A percentile compares a stretch with the other conserved stretches of the same genome.
Evolutionary conservation across 2,329 filamentous ascomycete species (phyloP).

Genomic region (Penicillium verrucosum): DNA sequence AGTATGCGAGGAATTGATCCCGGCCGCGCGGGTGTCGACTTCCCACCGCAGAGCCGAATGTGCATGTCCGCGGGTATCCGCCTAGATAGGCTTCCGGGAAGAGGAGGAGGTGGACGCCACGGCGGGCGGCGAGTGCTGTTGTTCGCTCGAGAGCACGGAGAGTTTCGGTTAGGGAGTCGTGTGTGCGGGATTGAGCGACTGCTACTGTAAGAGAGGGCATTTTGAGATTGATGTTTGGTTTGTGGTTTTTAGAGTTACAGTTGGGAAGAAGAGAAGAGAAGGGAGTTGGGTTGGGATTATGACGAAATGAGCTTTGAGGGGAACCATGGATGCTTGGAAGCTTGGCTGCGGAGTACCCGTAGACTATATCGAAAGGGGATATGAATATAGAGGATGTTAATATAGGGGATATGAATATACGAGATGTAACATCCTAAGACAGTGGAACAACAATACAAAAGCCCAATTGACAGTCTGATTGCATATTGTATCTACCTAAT

Average conservation of each 20-base stretch:
- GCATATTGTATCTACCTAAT: not conserved
- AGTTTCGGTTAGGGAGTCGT: slow-evolving; percentile 30
- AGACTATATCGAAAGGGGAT: not conserved
- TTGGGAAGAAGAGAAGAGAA: not conserved
- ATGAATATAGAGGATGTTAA: no score
- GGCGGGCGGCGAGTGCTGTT: slow-evolving; percentile 59
- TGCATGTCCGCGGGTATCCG: slow-evolving; percentile 83
- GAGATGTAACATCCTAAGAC: no score
- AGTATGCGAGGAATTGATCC: slow-evolving; percentile 76
- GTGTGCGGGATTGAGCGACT: slow-evolving; percentile 1
- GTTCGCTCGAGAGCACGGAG: slow-evolving; percentile 63
- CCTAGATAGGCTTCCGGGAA: slow-evolving; percentile 91
- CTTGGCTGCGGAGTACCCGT: not conserved
- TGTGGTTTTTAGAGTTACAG: not conserved
- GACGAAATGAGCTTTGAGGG: not conserved
- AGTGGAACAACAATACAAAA: not conserved
- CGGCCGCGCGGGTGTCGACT: slow-evolving; percentile 64
- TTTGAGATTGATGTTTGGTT: not conserved
- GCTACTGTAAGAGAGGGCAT: slow-evolving; percentile 3
- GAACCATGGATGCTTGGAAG: not conserved
- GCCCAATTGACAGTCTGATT: slow-evolving; percentile 6
- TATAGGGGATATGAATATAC: no score
- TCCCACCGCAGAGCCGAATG: slow-evolving; percentile 73
- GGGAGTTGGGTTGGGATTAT: not conserved
- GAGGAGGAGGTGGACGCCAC: slow-evolving; percentile 66